Conservation (phyloP, 1,139 yeast genomes). For the Sugiyamaella paludigena region DNA sequence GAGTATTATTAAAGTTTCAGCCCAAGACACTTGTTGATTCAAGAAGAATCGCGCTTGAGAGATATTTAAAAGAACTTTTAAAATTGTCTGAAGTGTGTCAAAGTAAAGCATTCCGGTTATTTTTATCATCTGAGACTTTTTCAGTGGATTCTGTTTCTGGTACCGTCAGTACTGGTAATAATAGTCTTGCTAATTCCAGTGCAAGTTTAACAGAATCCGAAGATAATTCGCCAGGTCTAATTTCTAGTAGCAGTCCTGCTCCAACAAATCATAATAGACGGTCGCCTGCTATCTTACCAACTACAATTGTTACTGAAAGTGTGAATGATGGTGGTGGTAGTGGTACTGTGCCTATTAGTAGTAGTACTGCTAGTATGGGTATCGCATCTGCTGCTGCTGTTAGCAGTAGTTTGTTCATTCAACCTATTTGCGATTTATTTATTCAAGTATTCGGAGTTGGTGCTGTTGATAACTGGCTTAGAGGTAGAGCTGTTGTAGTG, state of each 20-base stretch:
- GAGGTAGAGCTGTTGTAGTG: conserved; percentile 80
- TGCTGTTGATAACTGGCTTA: conserved; percentile 64
- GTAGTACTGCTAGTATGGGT: background rate
- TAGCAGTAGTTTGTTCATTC: conserved; percentile 49
- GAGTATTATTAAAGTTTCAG: conserved; percentile 64
- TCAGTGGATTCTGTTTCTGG: conserved; percentile 25
- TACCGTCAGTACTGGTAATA: background rate
- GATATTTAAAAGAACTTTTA: conserved; percentile 58
- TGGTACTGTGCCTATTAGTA: background rate
- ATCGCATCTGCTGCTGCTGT: background rate
- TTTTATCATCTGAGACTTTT: conserved; percentile 72
- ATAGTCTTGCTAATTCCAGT: conserved; percentile 4
- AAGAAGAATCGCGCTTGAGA: conserved; percentile 59
- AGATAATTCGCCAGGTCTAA: background rate
- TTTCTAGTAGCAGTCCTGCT: no score
- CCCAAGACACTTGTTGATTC: conserved; percentile 62
- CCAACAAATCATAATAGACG: conserved; percentile 1
- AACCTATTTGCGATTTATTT: conserved; percentile 77
- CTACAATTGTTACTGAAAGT: background rate
- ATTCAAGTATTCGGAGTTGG: conserved; percentile 68
- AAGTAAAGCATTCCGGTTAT: conserved; percentile 67
- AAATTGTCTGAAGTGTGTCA: conserved; percentile 68
- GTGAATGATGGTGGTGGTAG: background rate
- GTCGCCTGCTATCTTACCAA: background rate
- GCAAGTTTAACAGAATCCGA: conserved; percentile 9